Conservation (phyloP, 1,139 yeast species). For the Arxiozyma slooffiae region DNA sequence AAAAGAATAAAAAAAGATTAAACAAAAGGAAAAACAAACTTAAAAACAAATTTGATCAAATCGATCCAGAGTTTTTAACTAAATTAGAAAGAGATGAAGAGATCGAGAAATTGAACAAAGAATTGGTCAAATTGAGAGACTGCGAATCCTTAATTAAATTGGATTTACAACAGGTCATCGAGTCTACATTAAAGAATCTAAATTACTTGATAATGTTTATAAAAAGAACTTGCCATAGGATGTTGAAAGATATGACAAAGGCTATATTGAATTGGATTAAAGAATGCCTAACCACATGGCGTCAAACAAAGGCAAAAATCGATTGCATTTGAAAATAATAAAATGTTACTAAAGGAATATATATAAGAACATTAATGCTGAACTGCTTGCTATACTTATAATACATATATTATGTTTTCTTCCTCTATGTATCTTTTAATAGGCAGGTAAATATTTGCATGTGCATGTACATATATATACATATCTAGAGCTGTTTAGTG, state of each 20-base stretch:
- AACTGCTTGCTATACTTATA: not conserved
- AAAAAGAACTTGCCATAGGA: constrained; percentile 21
- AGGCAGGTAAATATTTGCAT: not conserved
- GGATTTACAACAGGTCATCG: constrained; percentile 31
- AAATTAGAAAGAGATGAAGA: constrained; percentile 30
- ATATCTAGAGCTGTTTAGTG: no score
- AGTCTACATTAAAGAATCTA: constrained; percentile 24
- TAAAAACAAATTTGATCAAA: constrained; percentile 11
- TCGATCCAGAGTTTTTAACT: constrained; percentile 27
- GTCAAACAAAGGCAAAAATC: constrained; percentile 14
- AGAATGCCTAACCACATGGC: constrained; percentile 33
- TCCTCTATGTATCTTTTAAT: no score
- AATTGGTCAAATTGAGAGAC: constrained; percentile 32
- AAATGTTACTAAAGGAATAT: not conserved
- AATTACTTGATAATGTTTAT: constrained; percentile 19
- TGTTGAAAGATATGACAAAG: constrained; percentile 26
- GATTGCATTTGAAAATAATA: constrained; percentile 5
- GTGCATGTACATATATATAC: no score
- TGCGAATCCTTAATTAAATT: constrained; percentile 30
- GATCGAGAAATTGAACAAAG: constrained; percentile 25
- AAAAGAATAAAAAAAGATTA: constrained; percentile 9
- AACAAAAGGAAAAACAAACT: constrained; percentile 7
- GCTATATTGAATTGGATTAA: constrained; percentile 23
- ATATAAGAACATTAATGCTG: not conserved
- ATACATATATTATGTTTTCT: not conserved